phyloP scores from a whole-genome alignment of 192 early-diverging fungal genomes.

The Coemansia sp. region DNA sequence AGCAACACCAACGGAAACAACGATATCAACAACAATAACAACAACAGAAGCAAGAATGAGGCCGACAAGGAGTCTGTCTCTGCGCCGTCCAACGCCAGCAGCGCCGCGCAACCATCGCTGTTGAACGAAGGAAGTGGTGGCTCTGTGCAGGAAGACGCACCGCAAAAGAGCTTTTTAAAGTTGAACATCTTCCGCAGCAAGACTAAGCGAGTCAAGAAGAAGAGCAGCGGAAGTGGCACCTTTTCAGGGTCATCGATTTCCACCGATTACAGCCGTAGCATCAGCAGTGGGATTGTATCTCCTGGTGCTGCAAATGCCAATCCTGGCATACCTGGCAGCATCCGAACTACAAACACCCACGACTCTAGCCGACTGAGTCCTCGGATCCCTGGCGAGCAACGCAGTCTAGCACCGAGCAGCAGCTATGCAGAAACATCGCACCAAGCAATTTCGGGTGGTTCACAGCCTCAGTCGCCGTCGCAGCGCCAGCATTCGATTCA shows the following conservation, averaged over 20 bases:
- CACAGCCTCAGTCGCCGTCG: slow-evolving; percentile 1
- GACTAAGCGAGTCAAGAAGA: slow-evolving; percentile 24
- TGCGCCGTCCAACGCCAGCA: neutral
- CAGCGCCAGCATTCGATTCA: too few species aligned
- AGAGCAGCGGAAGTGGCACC: slow-evolving; percentile 13
- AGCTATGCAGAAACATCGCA: neutral
- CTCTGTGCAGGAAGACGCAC: slow-evolving; percentile 11
- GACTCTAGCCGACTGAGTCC: slow-evolving; percentile 11
- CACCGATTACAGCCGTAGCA: slow-evolving; percentile 15
- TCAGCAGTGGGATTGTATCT: slow-evolving; percentile 21
- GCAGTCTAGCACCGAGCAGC: neutral
- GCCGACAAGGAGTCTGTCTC: neutral
- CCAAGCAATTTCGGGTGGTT: neutral
- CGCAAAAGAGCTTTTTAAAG: slow-evolving; percentile 32
- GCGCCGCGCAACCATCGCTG: neutral
- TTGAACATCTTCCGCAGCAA: slow-evolving; percentile 42
- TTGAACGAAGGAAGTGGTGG: neutral
- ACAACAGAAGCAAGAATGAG: neutral
- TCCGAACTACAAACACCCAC: slow-evolving; percentile 19
- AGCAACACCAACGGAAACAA: neutral
- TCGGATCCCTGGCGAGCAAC: neutral
- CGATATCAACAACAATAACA: neutral
- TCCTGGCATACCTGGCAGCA: slow-evolving; percentile 7
- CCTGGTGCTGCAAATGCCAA: slow-evolving; percentile 9
- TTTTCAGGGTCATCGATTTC: slow-evolving; percentile 16